These are phyloP conservation scores for Aspergillus cristatus DNA, from an alignment of 495 filamentous ascomycete genomes.

Conservation along the genomic window DNA sequence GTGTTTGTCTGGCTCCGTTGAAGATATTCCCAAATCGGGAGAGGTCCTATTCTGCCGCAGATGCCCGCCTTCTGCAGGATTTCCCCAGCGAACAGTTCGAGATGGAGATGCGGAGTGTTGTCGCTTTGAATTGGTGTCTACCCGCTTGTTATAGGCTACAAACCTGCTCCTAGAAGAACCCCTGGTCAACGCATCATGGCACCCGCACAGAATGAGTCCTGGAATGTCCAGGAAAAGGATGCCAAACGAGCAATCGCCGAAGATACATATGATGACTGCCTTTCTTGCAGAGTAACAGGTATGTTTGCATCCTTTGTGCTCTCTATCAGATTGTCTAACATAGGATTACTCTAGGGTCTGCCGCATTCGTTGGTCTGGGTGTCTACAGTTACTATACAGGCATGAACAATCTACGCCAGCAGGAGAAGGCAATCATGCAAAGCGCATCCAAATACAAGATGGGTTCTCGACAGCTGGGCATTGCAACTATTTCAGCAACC, in stretches of 20 bases:
- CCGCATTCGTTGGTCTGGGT: slow-evolving; percentile 82
- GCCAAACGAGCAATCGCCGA: slow-evolving; percentile 46
- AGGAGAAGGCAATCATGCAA: slow-evolving; percentile 57
- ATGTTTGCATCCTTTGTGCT: too few relatives aligned
- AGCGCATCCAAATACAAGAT: slow-evolving; percentile 71
- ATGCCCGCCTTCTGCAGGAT: slow-evolving; percentile 20
- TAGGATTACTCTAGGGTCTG: slow-evolving; percentile 46
- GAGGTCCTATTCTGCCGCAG: slow-evolving; percentile 25
- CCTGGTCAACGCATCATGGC: not conserved
- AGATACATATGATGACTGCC: slow-evolving; percentile 60
- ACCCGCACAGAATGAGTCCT: slow-evolving; percentile 11
- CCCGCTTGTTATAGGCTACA: too few relatives aligned
- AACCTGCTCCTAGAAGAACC: too few relatives aligned
- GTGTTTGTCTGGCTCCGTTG: too few relatives aligned
- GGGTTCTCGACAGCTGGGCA: slow-evolving; percentile 57
- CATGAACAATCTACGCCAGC: slow-evolving; percentile 60
- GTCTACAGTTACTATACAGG: slow-evolving; percentile 81
- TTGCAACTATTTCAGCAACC: slow-evolving; percentile 59
- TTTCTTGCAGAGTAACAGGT: slow-evolving; percentile 62
- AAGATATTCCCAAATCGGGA: not conserved
- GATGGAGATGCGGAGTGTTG: not conserved
- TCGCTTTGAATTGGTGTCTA: not conserved
- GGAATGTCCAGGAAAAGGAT: slow-evolving; percentile 24
- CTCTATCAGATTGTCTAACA: not conserved
- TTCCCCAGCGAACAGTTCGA: slow-evolving; percentile 10